Conservation (phyloP, 768 basidiomycete genomes). For the Austroboletus eburneus region DNA sequence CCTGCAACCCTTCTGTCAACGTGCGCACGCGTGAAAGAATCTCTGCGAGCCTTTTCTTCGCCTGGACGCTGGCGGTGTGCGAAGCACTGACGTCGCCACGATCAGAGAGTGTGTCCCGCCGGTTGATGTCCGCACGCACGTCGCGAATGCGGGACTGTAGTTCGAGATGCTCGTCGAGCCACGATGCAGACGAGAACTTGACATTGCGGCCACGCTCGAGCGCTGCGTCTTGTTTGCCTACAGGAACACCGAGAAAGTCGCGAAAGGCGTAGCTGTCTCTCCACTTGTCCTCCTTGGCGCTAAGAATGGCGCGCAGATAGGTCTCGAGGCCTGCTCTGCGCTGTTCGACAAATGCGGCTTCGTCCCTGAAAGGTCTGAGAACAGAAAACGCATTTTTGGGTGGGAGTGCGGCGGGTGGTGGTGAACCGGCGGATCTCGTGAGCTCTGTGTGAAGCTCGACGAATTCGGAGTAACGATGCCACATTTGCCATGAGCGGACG, state of each 20-base stretch:
- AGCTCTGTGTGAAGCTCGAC: conserved; percentile 81
- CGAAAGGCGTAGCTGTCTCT: conserved; percentile 73
- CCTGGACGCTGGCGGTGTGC: conserved; percentile 76
- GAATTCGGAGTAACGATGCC: conserved; percentile 94
- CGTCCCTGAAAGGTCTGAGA: conserved; percentile 46
- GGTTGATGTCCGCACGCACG: conserved; percentile 81
- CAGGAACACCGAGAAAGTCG: conserved; percentile 83
- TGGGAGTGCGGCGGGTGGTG: conserved; percentile 78
- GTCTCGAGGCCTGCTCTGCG: conserved; percentile 71
- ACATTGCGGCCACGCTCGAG: conserved; percentile 27
- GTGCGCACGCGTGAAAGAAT: conserved; percentile 68
- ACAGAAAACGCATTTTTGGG: conserved; percentile 78
- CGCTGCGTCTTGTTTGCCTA: conserved; percentile 46
- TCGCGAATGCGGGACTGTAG: conserved; percentile 74
- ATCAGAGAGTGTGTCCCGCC: conserved; percentile 79
- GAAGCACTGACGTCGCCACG: conserved; percentile 69
- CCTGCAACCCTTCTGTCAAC: conserved; percentile 65
- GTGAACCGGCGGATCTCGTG: conserved; percentile 68
- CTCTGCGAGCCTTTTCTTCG: conserved; percentile 80
- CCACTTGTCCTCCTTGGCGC: conserved; percentile 80
- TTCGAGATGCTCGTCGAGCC: conserved; percentile 87
- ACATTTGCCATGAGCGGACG: conserved; percentile 90
- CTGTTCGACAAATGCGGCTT: conserved; percentile 69
- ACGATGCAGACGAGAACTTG: conserved; percentile 71
- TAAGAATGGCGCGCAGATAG: conserved; percentile 84